Base-by-base conservation (phyloP, 169 alveolate genomes). In the Plasmodium reichenowi region DNA sequence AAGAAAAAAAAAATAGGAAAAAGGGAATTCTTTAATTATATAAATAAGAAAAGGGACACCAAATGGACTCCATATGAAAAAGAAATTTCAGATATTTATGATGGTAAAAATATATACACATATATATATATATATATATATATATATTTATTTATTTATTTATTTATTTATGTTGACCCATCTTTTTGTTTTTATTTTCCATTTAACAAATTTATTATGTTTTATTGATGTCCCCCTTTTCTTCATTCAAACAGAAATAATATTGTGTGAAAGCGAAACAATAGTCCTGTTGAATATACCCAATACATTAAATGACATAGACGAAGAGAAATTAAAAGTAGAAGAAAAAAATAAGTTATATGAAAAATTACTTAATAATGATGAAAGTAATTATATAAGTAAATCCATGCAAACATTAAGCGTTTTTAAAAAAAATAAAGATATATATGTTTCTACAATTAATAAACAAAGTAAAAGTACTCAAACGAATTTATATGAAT, bases 341-440 rank as follows among this genome's bases (percentile, higher is more conserved):
- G 85, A 67, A 50, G 60, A 67, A 43, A 56, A 26, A 67, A 80
- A 80, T 24, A 50, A 45, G 56, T 52, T 72, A 80, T 80, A 80
- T 56, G 68, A 80, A 80, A 80, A 80, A 68, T 72, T 80, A 50
- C 24, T 80, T 22, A 80, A 68, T 13, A 80, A 80, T 67, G 90
- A 80, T 63, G 90, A 80, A 68, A 80, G 64, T 62, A 80, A 80
- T 80, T 80, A 70, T 47, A 68, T 67, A 43, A 68, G 56, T 62
- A 80, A 80, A 60, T 67, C 90, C 8, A 80, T 80, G 76, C 90
- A 80, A 72, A 80, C 90, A 54, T 80, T 80, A 38, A 80, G 70
- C 24, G 83, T 80, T 26, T 80, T 80, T 72, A 67, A 26, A 68
- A 80, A 80, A 72, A 80, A 80, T 72, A 80, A 80, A 62, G 90